Conservation (phyloP, 805 yeast species). For the Sugiyamaella chiloensis region DNA sequence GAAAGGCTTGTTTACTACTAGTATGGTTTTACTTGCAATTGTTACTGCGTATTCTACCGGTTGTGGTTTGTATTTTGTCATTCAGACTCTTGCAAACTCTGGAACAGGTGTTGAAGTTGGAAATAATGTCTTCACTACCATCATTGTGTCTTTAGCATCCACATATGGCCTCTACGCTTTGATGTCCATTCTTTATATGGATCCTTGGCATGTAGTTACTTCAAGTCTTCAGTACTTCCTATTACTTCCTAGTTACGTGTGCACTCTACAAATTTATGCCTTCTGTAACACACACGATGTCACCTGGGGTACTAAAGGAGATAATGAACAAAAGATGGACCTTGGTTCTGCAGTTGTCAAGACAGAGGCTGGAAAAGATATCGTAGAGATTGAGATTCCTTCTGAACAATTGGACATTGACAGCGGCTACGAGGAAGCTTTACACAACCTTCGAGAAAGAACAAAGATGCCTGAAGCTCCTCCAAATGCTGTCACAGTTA, state of each 20-base stretch:
- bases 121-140: slow-evolving; percentile 50
- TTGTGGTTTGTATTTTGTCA: slow-evolving; percentile 80
- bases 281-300: slow-evolving; percentile 98
- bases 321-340: slow-evolving; percentile 64
- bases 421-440: slow-evolving; percentile 71
- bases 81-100: slow-evolving; percentile 47
- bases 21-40: slow-evolving; percentile 68
- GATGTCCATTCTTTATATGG: slow-evolving; percentile 81
- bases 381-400: slow-evolving; percentile 74
- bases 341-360: slow-evolving; percentile 80
- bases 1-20: slow-evolving; percentile 64
- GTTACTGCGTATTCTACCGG: slow-evolving; percentile 79
- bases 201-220: slow-evolving; percentile 94
- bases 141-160: slow-evolving; percentile 79
- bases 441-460: slow-evolving; percentile 68
- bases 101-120: slow-evolving; percentile 33
- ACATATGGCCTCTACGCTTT: slow-evolving; percentile 87
- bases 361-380: slow-evolving; percentile 78
- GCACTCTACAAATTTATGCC: slow-evolving; percentile 91
- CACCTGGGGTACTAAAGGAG: slow-evolving; percentile 99
- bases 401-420: slow-evolving; percentile 73
- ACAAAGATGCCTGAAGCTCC: slow-evolving; percentile 52
- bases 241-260: slow-evolving; percentile 86
- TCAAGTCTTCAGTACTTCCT: slow-evolving; percentile 85
- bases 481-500: slow-evolving; percentile 36